A percentile compares a stretch with the other conserved stretches of the same genome.
Evolutionary conservation across 169 alveolate genomes (phyloP).

Genomic region (Eimeria praecox): DNA sequence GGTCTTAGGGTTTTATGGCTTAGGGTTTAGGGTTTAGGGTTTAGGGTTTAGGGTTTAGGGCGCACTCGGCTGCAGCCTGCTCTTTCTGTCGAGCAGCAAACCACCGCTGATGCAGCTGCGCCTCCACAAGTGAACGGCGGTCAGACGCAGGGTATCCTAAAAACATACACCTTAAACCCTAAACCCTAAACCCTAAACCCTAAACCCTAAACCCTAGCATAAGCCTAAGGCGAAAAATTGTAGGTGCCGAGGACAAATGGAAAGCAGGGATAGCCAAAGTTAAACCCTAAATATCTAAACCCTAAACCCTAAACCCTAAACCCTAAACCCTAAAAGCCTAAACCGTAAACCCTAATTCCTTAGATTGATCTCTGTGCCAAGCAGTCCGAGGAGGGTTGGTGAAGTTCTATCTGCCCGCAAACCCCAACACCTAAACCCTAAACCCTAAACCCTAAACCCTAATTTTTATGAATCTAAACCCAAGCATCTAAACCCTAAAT

Average conservation of each 20-base stretch:
- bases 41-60: not conserved
- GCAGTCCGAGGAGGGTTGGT: no score
- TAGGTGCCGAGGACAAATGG: no score
- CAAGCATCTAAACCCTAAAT: not conserved
- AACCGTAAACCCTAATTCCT: not conserved
- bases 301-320: not conserved
- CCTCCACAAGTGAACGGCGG: constrained; percentile 32
- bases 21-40: not conserved
- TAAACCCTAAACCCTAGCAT: constrained; percentile 16
- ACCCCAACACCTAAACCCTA: not conserved
- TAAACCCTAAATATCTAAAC: no score
- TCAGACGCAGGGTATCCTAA: constrained; percentile 24
- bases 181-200: constrained; percentile 37
- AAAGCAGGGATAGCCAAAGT: no score
- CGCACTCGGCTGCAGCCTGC: constrained; percentile 33
- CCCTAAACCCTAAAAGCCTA: not conserved
- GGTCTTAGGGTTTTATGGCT: not conserved
- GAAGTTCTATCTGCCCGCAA: no score
- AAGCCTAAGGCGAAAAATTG: no score
- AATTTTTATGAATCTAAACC: no score
- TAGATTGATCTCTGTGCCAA: no score
- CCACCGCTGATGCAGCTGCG: constrained; percentile 33
- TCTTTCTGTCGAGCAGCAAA: constrained; percentile 38
- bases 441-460: constrained; percentile 28
- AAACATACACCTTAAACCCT: not conserved